Percentiles rank a stretch among this genome's conserved stretches.
These are phyloP conservation scores for Colletotrichum orchidophilum DNA, from an alignment of 2,329 filamentous ascomycete genomes.

Conservation along the genomic window DNA sequence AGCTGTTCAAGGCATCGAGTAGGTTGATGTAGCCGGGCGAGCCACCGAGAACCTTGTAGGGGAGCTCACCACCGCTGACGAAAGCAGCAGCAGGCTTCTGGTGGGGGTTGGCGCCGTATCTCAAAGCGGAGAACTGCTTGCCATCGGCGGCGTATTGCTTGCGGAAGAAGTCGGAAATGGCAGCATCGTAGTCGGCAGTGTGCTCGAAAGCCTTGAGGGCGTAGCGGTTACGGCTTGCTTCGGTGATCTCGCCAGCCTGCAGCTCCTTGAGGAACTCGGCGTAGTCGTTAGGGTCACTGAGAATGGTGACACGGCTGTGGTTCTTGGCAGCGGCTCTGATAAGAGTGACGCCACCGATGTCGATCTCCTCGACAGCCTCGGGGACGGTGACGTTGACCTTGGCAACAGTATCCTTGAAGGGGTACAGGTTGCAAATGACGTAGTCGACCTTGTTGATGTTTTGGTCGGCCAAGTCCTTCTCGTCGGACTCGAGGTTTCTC, in stretches of 20 bases:
- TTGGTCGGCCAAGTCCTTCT: slow-evolving; percentile 95
- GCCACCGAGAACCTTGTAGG: slow-evolving; percentile 94
- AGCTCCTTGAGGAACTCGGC: slow-evolving; percentile 93
- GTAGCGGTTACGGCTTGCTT: slow-evolving; percentile 86
- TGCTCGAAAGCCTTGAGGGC: slow-evolving; percentile 98
- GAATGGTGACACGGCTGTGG: slow-evolving; percentile 92
- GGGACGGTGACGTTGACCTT: slow-evolving; percentile 97
- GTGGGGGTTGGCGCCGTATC: slow-evolving; percentile 97
- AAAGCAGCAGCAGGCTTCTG: slow-evolving; percentile 95
- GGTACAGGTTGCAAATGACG: slow-evolving; percentile 98
- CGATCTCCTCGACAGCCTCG: slow-evolving; percentile 98
- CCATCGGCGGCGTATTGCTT: slow-evolving; percentile 93
- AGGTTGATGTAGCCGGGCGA: slow-evolving; percentile 97
- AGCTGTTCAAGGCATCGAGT: slow-evolving; percentile 94
- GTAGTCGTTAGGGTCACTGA: slow-evolving; percentile 94
- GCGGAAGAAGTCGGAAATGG: slow-evolving; percentile 97
- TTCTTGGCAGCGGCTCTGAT: slow-evolving; percentile 98
- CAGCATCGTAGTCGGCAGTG: slow-evolving; percentile 94
- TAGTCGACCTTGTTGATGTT: slow-evolving; percentile 96
- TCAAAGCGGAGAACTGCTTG: slow-evolving; percentile 82
- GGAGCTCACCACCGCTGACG: slow-evolving; percentile 75
- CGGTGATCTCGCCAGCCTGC: slow-evolving; percentile 84
- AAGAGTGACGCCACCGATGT: slow-evolving; percentile 96
- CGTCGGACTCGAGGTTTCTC: slow-evolving; percentile 91
- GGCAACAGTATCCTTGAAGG: slow-evolving; percentile 97